Evolutionary conservation across 78 protist genomes (phyloP).

Genomic region (Dictyostelium brefeldianum): DNA sequence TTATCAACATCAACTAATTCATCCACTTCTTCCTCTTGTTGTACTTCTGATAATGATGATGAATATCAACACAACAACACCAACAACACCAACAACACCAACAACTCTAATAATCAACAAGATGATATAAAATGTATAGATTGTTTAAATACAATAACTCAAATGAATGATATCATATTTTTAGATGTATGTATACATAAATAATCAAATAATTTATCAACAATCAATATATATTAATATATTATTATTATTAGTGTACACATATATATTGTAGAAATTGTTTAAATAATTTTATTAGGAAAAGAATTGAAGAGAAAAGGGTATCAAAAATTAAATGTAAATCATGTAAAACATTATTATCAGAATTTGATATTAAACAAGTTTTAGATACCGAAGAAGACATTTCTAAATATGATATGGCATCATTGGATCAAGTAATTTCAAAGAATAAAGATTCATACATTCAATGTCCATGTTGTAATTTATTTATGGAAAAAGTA

Average conservation of each 20-base stretch:
- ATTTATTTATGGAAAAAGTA: slow-evolving; percentile 38
- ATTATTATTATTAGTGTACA: slow-evolving; percentile 27
- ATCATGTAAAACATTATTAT: slow-evolving; percentile 1
- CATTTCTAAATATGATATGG: slow-evolving; percentile 22
- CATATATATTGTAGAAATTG: slow-evolving; percentile 74
- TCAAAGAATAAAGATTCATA: slow-evolving; percentile 12
- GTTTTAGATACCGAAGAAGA: slow-evolving; percentile 47
- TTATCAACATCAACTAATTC: neutral
- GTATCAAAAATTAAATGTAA: slow-evolving; percentile 58
- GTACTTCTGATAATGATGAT: neutral
- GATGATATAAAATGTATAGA: slow-evolving; percentile 26
- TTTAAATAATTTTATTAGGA: slow-evolving; percentile 33
- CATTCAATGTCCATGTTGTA: slow-evolving; percentile 59
- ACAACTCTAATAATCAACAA: neutral
- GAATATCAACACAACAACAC: neutral
- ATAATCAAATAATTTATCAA: neutral
- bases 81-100: neutral
- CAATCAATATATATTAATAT: neutral
- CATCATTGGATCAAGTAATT: slow-evolving; percentile 63
- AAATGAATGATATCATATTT: slow-evolving; percentile 24
- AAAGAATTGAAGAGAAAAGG: slow-evolving; percentile 30
- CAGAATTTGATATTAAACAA: slow-evolving; percentile 43
- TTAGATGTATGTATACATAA: slow-evolving; percentile 39
- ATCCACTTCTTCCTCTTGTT: neutral
- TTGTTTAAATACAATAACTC: slow-evolving; percentile 1